A percentile compares a stretch with the other conserved stretches of the same genome.
Evolutionary conservation across 208 protist species (phyloP).

Genomic region (Leishmania tropica): DNA sequence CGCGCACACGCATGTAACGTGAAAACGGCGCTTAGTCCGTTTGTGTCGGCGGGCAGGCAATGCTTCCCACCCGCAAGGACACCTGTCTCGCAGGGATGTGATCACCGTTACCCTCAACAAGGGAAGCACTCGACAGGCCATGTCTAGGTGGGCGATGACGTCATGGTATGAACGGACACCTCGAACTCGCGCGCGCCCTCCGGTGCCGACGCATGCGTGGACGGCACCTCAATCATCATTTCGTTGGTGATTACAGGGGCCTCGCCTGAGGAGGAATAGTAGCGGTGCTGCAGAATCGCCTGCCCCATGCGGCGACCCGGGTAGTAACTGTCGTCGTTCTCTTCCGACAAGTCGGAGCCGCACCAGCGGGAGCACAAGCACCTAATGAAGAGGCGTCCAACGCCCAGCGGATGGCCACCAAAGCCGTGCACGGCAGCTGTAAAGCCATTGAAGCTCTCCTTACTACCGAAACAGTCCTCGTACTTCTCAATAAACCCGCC

Average conservation of each 20-base stretch:
- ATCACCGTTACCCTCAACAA: too few species aligned
- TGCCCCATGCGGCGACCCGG: conserved; percentile 20
- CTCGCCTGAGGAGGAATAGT: conserved; percentile 4
- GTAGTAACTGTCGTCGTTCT: conserved; percentile 23
- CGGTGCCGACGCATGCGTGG: neutral
- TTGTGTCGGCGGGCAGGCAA: neutral
- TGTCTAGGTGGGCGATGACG: neutral
- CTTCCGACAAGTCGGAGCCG: conserved; percentile 13
- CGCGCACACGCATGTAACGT: neutral
- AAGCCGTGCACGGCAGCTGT: conserved; percentile 76
- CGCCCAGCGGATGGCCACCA: conserved; percentile 54
- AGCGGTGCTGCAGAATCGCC: conserved; percentile 20
- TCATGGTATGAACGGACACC: conserved; percentile 8
- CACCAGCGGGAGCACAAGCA: conserved; percentile 36
- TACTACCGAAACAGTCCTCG: conserved; percentile 70
- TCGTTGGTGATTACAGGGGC: conserved; percentile 27
- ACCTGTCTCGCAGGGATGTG: neutral
- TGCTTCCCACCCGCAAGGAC: neutral
- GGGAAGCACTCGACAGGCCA: too few species aligned
- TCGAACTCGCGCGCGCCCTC: conserved; percentile 20
- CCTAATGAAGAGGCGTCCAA: conserved; percentile 27
- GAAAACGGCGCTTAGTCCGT: neutral
- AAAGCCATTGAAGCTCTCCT: conserved; percentile 57
- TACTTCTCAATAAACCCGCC: conserved; percentile 62
- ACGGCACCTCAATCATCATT: conserved; percentile 1